Base-by-base conservation (phyloP, 106 monocot species). In the Allium cepa region DNA sequence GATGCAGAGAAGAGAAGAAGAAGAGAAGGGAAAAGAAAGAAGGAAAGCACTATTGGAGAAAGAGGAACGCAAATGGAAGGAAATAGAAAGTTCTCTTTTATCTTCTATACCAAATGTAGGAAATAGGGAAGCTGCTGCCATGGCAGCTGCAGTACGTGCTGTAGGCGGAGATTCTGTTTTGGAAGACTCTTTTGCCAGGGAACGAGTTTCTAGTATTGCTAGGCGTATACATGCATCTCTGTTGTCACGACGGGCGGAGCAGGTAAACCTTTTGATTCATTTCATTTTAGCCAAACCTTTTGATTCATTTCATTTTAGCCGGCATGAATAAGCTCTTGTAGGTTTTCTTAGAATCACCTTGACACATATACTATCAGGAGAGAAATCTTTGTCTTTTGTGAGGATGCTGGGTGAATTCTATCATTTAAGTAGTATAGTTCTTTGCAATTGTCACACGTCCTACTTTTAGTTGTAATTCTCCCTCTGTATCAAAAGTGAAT, bases 41-140 rank as follows among this genome's bases (percentile, higher is more conserved):
- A 92, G 97, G 59, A 97, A 89, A 61, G 92, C 82, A 49, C 86
- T 97, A 1, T 56, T 97, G 60, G 92, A 97, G 80, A 97, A 81
- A 75, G 97, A 97, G 67, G 97, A 92, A 62, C 81, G 92, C 5
- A 97, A 97, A 78, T 97, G 97, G 97, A 97, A 97, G 66, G 97
- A 97, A 72, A 84, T 97, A 52, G 92, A 97, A 77, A 76, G 73
- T 50, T 92, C 97, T 63, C 82, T 97, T 50, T 62, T 97, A 26
- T 89, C 97, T 36, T 89, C 97, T 57, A 82, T 97, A 26, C 92
- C 97, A 53, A 92, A 97, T 84, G 87, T 72, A 77, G 97, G 97
- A 73, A 97, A 72, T 60, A 73, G 92, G 59, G 97, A 97, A 12
- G 97, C 97, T 63, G 87, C 87, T 62, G 97, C 97, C 49, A 82